These are phyloP conservation scores for Biscutella laevigata DNA, from an alignment of 441 rosid species.

Conservation along the genomic window DNA sequence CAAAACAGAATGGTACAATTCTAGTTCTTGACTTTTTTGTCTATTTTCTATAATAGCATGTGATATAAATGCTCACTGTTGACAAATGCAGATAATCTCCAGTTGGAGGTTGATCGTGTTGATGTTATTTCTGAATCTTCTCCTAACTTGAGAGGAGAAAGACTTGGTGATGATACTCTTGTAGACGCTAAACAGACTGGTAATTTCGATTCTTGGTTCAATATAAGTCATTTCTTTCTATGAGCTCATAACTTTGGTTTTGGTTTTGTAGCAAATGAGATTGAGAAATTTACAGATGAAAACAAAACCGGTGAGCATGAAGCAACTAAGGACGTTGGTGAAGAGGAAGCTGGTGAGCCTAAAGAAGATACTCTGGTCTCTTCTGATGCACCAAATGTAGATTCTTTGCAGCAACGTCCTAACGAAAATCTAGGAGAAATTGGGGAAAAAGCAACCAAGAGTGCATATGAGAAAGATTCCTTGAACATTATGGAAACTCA, in stretches of 20 bases:
- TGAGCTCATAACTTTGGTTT: not conserved
- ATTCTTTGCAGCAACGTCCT: constrained; percentile 19
- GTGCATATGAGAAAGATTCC: constrained; percentile 5
- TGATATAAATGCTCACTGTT: too few relatives aligned
- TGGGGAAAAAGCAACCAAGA: constrained; percentile 21
- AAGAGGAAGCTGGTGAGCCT: constrained; percentile 6
- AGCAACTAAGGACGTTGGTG: not conserved
- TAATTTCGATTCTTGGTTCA: not conserved
- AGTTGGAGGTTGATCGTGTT: constrained; percentile 8
- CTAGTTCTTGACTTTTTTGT: too few relatives aligned
- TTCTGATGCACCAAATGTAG: too few relatives aligned
- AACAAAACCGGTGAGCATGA: not conserved
- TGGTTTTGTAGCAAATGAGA: constrained; percentile 3
- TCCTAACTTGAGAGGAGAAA: too few relatives aligned
- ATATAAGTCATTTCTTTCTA: not conserved
- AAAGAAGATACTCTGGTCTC: constrained; percentile 9
- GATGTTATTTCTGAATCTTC: too few relatives aligned
- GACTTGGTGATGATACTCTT: too few relatives aligned
- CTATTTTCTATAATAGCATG: too few relatives aligned
- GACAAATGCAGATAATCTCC: too few relatives aligned
- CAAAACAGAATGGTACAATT: too few relatives aligned
- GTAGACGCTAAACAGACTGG: not conserved
- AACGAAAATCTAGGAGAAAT: constrained; percentile 7
- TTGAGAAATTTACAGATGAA: not conserved
- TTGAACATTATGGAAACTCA: constrained; percentile 3